Conservation (phyloP, 176 grass and related monocot genomes). For the Echinochloa phyllopogon region DNA sequence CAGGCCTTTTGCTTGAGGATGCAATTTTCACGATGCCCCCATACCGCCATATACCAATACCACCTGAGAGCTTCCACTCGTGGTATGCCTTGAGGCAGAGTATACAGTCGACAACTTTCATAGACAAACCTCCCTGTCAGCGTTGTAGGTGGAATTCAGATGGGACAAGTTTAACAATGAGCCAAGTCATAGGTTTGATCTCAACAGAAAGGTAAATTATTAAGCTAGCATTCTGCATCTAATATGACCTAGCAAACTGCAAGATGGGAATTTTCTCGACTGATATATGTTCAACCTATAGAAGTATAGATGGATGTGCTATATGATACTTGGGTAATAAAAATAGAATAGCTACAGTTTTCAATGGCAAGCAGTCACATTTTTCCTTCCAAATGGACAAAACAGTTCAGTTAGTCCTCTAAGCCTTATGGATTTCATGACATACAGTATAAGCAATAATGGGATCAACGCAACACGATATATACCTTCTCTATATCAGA, state of each 20-base stretch:
- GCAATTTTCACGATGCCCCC: constrained; percentile 82
- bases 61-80: constrained; percentile 83
- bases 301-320: not conserved
- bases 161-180: not conserved
- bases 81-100: constrained; percentile 87
- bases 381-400: not conserved
- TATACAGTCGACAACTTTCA: constrained; percentile 92
- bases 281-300: not conserved
- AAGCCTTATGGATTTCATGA: not conserved
- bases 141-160: constrained; percentile 28
- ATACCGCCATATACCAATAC: constrained; percentile 86
- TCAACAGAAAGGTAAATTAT: not conserved
- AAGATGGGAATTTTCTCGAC: not conserved
- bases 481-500: constrained; percentile 86
- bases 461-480: not conserved
- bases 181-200: not conserved
- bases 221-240: not conserved
- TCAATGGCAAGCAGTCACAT: not conserved
- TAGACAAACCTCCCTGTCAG: constrained; percentile 75
- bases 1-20: constrained; percentile 52
- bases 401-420: not conserved
- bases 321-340: not conserved
- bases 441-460: not conserved
- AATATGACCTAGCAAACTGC: not conserved
- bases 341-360: not conserved